Percentiles rank a stretch among this genome's conserved stretches.
phyloP scores from a whole-genome alignment of 202 grass and related monocot species.

The Setaria italica region DNA sequence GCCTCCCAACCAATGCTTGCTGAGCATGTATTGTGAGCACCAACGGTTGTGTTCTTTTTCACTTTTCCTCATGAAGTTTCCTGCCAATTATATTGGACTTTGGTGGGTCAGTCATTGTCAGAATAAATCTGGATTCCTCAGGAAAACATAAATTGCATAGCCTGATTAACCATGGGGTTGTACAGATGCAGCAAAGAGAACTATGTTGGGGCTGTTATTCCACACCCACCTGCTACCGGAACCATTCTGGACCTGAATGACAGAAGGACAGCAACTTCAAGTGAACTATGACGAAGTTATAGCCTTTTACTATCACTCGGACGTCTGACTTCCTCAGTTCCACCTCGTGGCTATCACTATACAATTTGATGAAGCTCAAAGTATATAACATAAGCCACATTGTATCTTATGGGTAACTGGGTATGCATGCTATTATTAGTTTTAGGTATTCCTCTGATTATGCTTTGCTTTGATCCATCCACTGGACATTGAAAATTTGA shows the following conservation, averaged over 20 bases:
- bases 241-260: background rate
- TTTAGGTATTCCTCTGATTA: background rate
- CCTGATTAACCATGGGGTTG: background rate
- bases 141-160: background rate
- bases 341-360: slow-evolving; percentile 28
- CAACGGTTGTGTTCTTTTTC: background rate
- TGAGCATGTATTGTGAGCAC: slow-evolving; percentile 51
- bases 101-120: slow-evolving; percentile 6
- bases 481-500: slow-evolving; percentile 51
- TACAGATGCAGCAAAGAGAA: slow-evolving; percentile 15
- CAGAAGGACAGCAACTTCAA: slow-evolving; percentile 51
- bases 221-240: slow-evolving; percentile 25
- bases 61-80: slow-evolving; percentile 5
- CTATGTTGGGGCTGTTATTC: slow-evolving; percentile 22
- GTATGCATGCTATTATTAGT: background rate
- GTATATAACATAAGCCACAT: slow-evolving; percentile 48
- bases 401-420: slow-evolving; percentile 33
- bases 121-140: slow-evolving; percentile 4
- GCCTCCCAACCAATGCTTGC: slow-evolving; percentile 48
- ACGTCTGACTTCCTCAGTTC: background rate
- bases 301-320: background rate
- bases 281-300: slow-evolving; percentile 34
- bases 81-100: slow-evolving; percentile 7
- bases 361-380: slow-evolving; percentile 65
- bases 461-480: slow-evolving; percentile 44